Evolutionary conservation across 257 asterid species (phyloP), one percentile per base, ranked within the genome.

Genomic region (Lycium barbarum): DNA sequence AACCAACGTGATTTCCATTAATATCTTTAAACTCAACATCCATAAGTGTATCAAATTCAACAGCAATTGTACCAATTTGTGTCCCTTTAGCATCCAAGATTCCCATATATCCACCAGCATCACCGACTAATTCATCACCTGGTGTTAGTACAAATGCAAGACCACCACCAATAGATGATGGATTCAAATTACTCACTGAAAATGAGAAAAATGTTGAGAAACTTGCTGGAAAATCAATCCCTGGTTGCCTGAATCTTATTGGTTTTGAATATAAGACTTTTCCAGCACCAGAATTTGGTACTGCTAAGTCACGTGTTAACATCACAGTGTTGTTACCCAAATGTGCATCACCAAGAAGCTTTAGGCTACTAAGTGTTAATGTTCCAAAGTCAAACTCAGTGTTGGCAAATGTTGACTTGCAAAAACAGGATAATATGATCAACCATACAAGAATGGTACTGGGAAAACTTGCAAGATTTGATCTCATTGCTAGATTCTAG

Each of bases 331-430:
- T 94, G 87, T 94, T 93, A 89, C 90, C 89, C 88, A 89, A 83
- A 92, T 93, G 96, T 40, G 98, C 97, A 79, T 93, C 98, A 4
- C 98, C 98, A 84, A 94, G 90, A 33, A 94, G 91, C 92, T 92
- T 94, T 83, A 94, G 70, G 86, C 89, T 92, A 79, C 91, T 85
- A 35, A 94, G 85, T 1, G 95, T 87, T 66, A 94, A 78, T 12
- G 95, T 90, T 12, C 90, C 92, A 82, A 92, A 90, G 87, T 94
- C 97, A 53, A 94, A 94, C 49, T 90, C 90, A 61, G 87, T 86
- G 4, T 78, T 83, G 2, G 90, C 51, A 0, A 43, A 11, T 12
- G 83, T 86, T 51, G 62, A 76, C 14, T 18, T 51, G 33, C 33
- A 26, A 40, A 85, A 57, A 78, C 49, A 17, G n/a, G 62, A 18